A percentile compares a stretch with the other conserved stretches of the same genome.
These are phyloP conservation scores for Lachancea sp. DNA, from an alignment of 805 yeast genomes.

Conservation along the genomic window DNA sequence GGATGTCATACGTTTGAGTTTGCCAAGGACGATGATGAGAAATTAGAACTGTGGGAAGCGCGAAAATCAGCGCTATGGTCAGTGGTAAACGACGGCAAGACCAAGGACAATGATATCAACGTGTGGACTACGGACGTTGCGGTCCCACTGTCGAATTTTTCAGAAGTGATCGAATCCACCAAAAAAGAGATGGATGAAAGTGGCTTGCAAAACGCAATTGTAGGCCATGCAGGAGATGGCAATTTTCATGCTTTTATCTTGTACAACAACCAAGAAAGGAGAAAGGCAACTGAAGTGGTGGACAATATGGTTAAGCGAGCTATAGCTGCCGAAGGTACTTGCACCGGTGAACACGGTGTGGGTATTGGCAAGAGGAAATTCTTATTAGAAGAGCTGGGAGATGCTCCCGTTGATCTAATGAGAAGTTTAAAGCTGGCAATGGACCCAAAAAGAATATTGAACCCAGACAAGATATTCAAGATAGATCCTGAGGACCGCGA, in stretches of 20 bases:
- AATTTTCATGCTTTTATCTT: constrained; percentile 67
- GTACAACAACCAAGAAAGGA: constrained; percentile 46
- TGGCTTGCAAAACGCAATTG: constrained; percentile 50
- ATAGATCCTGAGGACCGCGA: constrained; percentile 46
- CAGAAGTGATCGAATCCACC: constrained; percentile 56
- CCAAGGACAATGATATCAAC: constrained; percentile 42
- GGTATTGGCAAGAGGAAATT: constrained; percentile 71
- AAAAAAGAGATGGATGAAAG: constrained; percentile 50
- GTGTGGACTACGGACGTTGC: constrained; percentile 78
- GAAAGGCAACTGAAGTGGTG: constrained; percentile 44
- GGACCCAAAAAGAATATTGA: constrained; percentile 66
- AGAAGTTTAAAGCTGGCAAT: constrained; percentile 62
- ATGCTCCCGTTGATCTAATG: constrained; percentile 63
- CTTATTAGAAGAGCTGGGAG: constrained; percentile 58
- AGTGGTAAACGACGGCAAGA: constrained; percentile 57
- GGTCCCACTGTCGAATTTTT: constrained; percentile 65
- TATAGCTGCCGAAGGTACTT: constrained; percentile 67
- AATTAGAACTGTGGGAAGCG: constrained; percentile 66
- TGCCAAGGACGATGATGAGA: constrained; percentile 58
- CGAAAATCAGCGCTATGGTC: constrained; percentile 66
- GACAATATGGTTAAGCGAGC: constrained; percentile 61
- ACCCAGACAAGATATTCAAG: constrained; percentile 73
- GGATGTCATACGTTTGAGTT: constrained; percentile 53
- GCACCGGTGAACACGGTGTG: constrained; percentile 84
- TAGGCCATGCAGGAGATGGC: constrained; percentile 84